These are phyloP conservation scores for Corymbia citriodora DNA, from an alignment of 441 rosid species.

Conservation along the genomic window DNA sequence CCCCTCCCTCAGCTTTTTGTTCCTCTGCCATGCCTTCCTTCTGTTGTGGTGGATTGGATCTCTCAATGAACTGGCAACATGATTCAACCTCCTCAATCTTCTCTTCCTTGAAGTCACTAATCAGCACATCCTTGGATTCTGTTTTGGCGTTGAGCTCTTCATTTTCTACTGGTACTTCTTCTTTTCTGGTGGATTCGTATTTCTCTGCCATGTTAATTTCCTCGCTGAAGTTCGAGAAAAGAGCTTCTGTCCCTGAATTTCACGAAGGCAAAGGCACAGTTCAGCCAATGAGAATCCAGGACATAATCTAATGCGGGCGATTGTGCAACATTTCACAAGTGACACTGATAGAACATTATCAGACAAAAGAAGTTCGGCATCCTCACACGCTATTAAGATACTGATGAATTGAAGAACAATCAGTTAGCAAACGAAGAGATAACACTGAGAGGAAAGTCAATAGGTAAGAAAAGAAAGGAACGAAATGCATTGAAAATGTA, in stretches of 20 bases:
- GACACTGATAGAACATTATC: not conserved
- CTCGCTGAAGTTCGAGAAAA: not conserved
- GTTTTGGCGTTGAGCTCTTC: conserved; percentile 40
- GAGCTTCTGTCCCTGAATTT: not conserved
- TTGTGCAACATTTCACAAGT: not conserved
- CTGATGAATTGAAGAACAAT: not conserved
- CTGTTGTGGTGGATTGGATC: conserved; percentile 33
- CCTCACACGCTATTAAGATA: not conserved
- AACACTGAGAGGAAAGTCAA: not conserved
- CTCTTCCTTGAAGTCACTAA: conserved; percentile 13
- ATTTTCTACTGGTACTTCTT: conserved; percentile 28
- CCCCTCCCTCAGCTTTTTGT: not conserved
- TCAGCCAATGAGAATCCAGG: not conserved
- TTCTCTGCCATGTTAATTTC: conserved; percentile 21
- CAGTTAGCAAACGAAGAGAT: not conserved
- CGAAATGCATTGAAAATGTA: not conserved
- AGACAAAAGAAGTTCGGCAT: not conserved
- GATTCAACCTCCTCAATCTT: conserved; percentile 41
- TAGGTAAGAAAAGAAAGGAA: not conserved
- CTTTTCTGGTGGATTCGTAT: conserved; percentile 21
- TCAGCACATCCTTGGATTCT: conserved; percentile 11
- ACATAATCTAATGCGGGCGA: not conserved
- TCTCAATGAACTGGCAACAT: conserved; percentile 45
- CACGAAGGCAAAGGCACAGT: conserved; percentile 1
- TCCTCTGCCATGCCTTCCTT: conserved; percentile 8